Percentiles rank a stretch among this genome's conserved stretches.
phyloP scores from a whole-genome alignment of 164 flowering plant genomes.

The Aristolochia californica region DNA sequence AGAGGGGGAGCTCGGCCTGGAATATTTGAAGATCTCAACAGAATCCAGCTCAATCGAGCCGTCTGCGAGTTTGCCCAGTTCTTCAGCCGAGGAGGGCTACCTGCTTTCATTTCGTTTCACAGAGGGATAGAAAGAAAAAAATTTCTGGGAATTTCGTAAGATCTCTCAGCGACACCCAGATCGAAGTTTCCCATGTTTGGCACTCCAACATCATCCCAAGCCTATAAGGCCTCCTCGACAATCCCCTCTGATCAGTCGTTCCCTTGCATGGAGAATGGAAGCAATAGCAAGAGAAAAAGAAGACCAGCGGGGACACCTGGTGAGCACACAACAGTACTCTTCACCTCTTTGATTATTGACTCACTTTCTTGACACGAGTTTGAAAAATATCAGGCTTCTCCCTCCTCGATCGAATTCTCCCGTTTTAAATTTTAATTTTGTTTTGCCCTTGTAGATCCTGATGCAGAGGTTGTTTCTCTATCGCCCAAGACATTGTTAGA shows the following conservation, averaged over 20 bases:
- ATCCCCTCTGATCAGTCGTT: slow-evolving; percentile 29
- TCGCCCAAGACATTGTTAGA: slow-evolving; percentile 89
- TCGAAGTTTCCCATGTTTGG: slow-evolving; percentile 25
- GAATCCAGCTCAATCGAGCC: not conserved
- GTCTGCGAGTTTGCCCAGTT: not conserved
- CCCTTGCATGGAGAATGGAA: slow-evolving; percentile 36
- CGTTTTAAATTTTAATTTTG: too few species aligned
- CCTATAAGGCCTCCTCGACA: slow-evolving; percentile 22
- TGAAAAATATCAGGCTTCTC: too few species aligned
- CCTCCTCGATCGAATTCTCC: too few species aligned
- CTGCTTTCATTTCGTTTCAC: not conserved
- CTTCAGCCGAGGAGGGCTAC: not conserved
- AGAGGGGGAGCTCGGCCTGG: not conserved
- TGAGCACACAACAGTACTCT: too few species aligned
- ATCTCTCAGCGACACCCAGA: not conserved
- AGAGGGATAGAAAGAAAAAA: slow-evolving; percentile 4
- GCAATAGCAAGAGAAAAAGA: slow-evolving; percentile 45
- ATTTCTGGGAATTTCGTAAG: not conserved
- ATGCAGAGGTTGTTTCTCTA: slow-evolving; percentile 89
- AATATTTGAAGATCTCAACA: not conserved
- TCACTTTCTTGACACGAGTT: too few species aligned
- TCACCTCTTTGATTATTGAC: too few species aligned
- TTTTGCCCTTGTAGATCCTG: slow-evolving; percentile 70
- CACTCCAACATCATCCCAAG: slow-evolving; percentile 9
- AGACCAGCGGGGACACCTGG: slow-evolving; percentile 84